Evolutionary conservation across 768 basidiomycete genomes (phyloP), one percentile per base, ranked within the genome.

Genomic region (Suillus luteus): DNA sequence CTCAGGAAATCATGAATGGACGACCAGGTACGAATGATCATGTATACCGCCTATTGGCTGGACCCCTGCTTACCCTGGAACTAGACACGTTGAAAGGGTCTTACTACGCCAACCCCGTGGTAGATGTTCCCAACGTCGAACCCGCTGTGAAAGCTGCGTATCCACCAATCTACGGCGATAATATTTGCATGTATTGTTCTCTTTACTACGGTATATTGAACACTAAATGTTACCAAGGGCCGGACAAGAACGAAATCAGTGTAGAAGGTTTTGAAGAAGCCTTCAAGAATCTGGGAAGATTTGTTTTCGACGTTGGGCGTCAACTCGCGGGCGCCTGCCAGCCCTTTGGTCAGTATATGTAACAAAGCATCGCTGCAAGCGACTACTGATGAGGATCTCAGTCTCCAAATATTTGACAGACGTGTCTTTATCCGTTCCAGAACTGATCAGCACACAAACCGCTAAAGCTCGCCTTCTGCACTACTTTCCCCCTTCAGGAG

Each of bases 391-490:
- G 43, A 3, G 69, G 93, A 27, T 24, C 27, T 8, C 11, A 58
- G 92, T 87, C 43, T 83, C 89, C 15, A 76, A 86, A 41, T 83
- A 91, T 65, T 73, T 93, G 49, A 80, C 81, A 2, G 90, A 93
- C 73, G 65, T 66, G 61, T 86, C 86, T 0, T 69, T 91, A 54
- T 90, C 92, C 10, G 78, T 99, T 27, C 82, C 87, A 8, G 75
- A 84, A 17, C 77, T 99, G 57, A 91, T 99, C 71, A 76, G 81
- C 19, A 82, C 83, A 9, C 88, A 91, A 69, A 93, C 92, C 6
- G 91, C 87, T 44, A 99, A 99, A 75, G 96, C 93, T 3, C 86
- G 97, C 38, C 83, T 99, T 14, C 80, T 99, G n/a, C 96, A 99
- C 72, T 99, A 99, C 76, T 99, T 95, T 70, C 92, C 96, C 17